Percentiles rank a stretch among this genome's conserved stretches.
phyloP scores from a whole-genome alignment of 1,139 yeast species.

The Hyphopichia fennica region DNA sequence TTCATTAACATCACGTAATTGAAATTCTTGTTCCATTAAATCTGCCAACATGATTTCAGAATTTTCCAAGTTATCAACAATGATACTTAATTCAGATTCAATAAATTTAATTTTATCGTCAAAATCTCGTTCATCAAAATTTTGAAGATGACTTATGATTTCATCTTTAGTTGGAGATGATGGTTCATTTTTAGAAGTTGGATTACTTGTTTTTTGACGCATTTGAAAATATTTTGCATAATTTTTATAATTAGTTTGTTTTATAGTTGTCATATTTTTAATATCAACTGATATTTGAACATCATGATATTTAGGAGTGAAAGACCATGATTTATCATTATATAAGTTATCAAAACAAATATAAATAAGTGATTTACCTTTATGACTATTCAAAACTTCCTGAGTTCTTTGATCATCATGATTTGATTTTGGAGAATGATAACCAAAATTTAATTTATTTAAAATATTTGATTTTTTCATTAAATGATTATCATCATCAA shows the following conservation, averaged over 20 bases:
- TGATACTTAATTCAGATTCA: constrained; percentile 31
- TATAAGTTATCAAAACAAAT: constrained; percentile 47
- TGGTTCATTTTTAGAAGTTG: constrained; percentile 2
- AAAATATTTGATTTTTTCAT: constrained; percentile 12
- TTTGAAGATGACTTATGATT: constrained; percentile 5
- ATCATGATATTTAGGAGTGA: constrained; percentile 31
- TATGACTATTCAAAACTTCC: constrained; percentile 19
- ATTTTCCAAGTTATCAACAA: constrained; percentile 28
- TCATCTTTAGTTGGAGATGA: constrained; percentile 1
- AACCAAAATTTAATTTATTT: constrained; percentile 8
- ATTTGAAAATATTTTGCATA: constrained; percentile 36
- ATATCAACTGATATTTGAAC: constrained; percentile 36
- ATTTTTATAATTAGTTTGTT: constrained; percentile 35
- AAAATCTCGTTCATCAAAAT: constrained; percentile 33
- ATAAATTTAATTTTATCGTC: constrained; percentile 28
- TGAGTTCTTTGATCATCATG: constrained; percentile 8
- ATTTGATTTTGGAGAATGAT: neutral
- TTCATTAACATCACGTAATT: constrained; percentile 42
- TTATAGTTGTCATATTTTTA: constrained; percentile 32
- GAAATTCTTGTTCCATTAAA: constrained; percentile 34
- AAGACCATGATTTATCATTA: constrained; percentile 46
- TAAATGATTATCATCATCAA: constrained; percentile 9
- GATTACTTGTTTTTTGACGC: constrained; percentile 9
- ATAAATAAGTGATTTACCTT: constrained; percentile 32
- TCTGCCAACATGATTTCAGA: constrained; percentile 27